Evolutionary conservation across 495 filamentous ascomycete genomes (phyloP).

Genomic region (Aspergillus biplanus): DNA sequence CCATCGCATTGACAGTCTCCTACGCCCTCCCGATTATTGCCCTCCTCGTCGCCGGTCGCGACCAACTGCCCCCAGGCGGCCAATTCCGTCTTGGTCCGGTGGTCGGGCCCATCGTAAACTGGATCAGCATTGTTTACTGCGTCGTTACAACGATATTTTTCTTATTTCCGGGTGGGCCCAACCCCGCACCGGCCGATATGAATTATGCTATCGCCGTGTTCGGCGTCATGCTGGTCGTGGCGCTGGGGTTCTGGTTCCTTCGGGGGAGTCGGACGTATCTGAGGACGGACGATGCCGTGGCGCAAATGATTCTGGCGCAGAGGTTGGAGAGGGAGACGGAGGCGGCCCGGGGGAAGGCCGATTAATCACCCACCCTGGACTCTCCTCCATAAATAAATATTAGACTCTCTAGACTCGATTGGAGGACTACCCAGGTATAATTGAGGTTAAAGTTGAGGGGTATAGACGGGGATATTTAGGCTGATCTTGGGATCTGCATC

Average conservation of each 20-base stretch:
- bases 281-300: slow-evolving; percentile 45
- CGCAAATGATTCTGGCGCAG: slow-evolving; percentile 46
- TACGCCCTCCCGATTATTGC: slow-evolving; percentile 48
- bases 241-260: slow-evolving; percentile 47
- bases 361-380: too few species aligned
- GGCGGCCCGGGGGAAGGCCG: neutral
- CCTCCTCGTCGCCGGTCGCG: slow-evolving; percentile 41
- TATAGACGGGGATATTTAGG: too few species aligned
- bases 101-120: slow-evolving; percentile 39
- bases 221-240: slow-evolving; percentile 52
- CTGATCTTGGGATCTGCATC: too few species aligned
- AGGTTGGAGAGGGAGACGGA: slow-evolving; percentile 37
- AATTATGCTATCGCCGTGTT: slow-evolving; percentile 54
- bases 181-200: slow-evolving; percentile 45
- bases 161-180: slow-evolving; percentile 46
- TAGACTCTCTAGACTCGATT: neutral
- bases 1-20: slow-evolving; percentile 49
- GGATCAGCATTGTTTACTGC: slow-evolving; percentile 46
- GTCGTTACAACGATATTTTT: slow-evolving; percentile 48
- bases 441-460: too few species aligned
- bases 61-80: slow-evolving; percentile 42
- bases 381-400: neutral
- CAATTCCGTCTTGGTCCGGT: slow-evolving; percentile 39
- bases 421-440: too few species aligned
- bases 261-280: slow-evolving; percentile 42